These are phyloP conservation scores for Myxozyma mucilagina DNA, from an alignment of 805 yeast species.

Conservation along the genomic window DNA sequence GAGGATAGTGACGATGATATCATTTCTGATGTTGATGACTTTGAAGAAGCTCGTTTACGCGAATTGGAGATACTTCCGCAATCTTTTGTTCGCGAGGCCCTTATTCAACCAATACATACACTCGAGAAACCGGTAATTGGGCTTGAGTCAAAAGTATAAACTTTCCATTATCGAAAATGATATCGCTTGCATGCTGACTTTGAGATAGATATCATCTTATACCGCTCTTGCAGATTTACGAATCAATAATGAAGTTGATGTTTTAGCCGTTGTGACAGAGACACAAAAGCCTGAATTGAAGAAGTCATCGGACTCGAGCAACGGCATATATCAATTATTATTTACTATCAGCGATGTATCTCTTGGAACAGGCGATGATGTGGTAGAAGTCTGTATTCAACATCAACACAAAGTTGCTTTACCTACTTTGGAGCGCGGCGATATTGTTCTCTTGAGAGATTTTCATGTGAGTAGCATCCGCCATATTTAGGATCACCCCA, in stretches of 20 bases:
- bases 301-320: neutral
- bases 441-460: conserved; percentile 10
- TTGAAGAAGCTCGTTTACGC: conserved; percentile 14
- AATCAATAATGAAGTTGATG: conserved; percentile 5
- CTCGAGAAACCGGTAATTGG: neutral
- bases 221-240: conserved; percentile 4
- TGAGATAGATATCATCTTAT: conserved; percentile 7
- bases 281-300: neutral
- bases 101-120: neutral
- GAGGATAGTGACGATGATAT: conserved; percentile 16
- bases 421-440: conserved; percentile 16
- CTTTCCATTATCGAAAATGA: neutral
- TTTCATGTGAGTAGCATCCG: conserved; percentile 7
- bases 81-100: neutral
- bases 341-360: conserved; percentile 17
- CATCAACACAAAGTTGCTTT: conserved; percentile 7
- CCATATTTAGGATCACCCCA: neutral
- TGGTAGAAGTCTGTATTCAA: conserved; percentile 4
- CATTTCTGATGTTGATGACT: neutral
- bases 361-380: neutral
- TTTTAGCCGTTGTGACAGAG: conserved; percentile 16
- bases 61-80: conserved; percentile 1
- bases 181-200: neutral
- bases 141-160: neutral
- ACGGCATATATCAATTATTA: neutral